These are phyloP conservation scores for Agrocybe praecox DNA, from an alignment of 768 basidiomycete genomes.

Conservation along the genomic window DNA sequence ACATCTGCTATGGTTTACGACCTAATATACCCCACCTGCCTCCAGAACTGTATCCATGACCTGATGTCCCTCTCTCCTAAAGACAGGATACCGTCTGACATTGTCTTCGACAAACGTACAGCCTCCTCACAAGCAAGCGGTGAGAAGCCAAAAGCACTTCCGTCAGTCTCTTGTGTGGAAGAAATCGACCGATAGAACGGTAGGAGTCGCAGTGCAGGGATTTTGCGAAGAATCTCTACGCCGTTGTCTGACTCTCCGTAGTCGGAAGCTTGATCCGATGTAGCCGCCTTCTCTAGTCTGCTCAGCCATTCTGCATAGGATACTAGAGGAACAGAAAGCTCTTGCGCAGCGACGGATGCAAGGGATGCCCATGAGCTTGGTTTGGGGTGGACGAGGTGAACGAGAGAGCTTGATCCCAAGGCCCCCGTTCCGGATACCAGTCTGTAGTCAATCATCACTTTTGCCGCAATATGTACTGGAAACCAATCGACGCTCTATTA, in stretches of 20 bases:
- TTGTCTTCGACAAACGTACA: neutral
- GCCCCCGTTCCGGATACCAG: neutral
- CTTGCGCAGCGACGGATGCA: neutral
- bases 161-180: neutral
- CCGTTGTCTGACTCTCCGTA: neutral
- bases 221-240: neutral
- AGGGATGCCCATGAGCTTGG: neutral
- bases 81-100: neutral
- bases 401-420: neutral
- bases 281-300: neutral
- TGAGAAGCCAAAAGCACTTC: neutral
- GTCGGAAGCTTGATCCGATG: too few relatives aligned
- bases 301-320: neutral
- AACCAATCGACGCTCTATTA: slow-evolving; percentile 2
- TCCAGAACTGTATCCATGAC: neutral
- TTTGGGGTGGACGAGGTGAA: neutral
- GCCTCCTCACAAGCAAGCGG: neutral
- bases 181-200: neutral
- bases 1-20: too few relatives aligned
- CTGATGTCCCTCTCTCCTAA: neutral
- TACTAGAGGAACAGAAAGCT: neutral
- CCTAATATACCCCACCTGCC: neutral
- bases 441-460: slow-evolving; percentile 1
- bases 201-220: neutral
- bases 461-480: slow-evolving; percentile 1